These are phyloP conservation scores for Alternaria brassicae DNA, from an alignment of 2,329 filamentous ascomycete genomes.

Conservation along the genomic window DNA sequence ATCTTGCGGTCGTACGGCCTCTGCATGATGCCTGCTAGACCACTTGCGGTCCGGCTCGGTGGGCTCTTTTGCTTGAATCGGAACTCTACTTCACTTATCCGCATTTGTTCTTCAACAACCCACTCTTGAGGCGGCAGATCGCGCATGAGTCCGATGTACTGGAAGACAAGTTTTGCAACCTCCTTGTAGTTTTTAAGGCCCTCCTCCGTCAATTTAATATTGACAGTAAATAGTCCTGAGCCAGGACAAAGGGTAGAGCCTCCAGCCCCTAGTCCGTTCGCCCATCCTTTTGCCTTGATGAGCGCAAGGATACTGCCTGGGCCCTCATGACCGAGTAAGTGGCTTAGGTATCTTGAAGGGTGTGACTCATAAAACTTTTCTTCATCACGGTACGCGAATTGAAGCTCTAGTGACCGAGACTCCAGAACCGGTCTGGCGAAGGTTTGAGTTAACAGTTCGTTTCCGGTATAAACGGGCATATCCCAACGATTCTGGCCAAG, in stretches of 20 bases:
- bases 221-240: constrained; percentile 79
- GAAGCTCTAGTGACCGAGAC: constrained; percentile 76
- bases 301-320: constrained; percentile 91
- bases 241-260: constrained; percentile 79
- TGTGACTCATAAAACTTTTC: constrained; percentile 79
- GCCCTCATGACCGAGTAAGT: constrained; percentile 90
- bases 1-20: constrained; percentile 84
- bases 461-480: constrained; percentile 64
- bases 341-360: constrained; percentile 84
- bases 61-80: constrained; percentile 93
- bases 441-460: constrained; percentile 72
- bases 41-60: constrained; percentile 87
- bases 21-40: constrained; percentile 87
- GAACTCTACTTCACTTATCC: constrained; percentile 91
- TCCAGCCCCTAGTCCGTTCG: constrained; percentile 80
- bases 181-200: constrained; percentile 83
- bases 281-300: constrained; percentile 90
- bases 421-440: constrained; percentile 95
- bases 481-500: constrained; percentile 74
- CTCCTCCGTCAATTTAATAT: constrained; percentile 82
- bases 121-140: constrained; percentile 84
- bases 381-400: constrained; percentile 86
- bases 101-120: constrained; percentile 93
- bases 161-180: constrained; percentile 82
- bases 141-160: constrained; percentile 87